phyloP scores from a whole-genome alignment of 495 filamentous ascomycete genomes.

The Talaromyces ruber region DNA sequence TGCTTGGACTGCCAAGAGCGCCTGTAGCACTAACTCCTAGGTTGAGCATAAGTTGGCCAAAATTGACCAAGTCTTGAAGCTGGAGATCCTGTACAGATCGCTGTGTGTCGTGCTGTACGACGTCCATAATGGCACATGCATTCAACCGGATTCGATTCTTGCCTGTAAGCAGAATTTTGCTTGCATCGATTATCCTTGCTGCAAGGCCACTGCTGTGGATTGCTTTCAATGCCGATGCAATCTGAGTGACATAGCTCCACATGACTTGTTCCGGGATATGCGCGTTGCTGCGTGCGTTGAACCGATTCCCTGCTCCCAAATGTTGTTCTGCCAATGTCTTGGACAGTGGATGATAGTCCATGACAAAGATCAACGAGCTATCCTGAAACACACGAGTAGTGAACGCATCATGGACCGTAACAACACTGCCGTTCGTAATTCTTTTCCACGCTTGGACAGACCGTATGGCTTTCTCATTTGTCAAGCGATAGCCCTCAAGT shows the following conservation, averaged over 20 bases:
- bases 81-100: constrained; percentile 67
- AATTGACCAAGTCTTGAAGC: constrained; percentile 75
- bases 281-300: constrained; percentile 33
- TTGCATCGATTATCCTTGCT: constrained; percentile 71
- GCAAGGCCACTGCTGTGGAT: constrained; percentile 79
- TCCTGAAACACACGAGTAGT: constrained; percentile 90
- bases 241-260: constrained; percentile 90
- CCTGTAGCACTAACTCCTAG: constrained; percentile 59
- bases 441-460: constrained; percentile 88
- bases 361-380: constrained; percentile 88
- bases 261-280: constrained; percentile 68
- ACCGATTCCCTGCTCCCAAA: constrained; percentile 50
- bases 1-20: constrained; percentile 45
- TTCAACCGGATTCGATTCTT: constrained; percentile 76
- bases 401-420: constrained; percentile 85
- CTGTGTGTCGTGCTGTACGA: constrained; percentile 66
- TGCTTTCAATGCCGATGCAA: constrained; percentile 77
- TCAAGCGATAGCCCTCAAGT: constrained; percentile 78
- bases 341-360: constrained; percentile 83
- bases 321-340: constrained; percentile 86
- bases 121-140: constrained; percentile 79
- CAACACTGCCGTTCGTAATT: constrained; percentile 71
- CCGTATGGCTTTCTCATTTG: constrained; percentile 78
- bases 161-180: constrained; percentile 70
- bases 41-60: constrained; percentile 74